A percentile compares a stretch with the other conserved stretches of the same genome.
These are phyloP conservation scores for Luvunga scandens DNA, from an alignment of 345 rosid genomes.

Conservation along the genomic window DNA sequence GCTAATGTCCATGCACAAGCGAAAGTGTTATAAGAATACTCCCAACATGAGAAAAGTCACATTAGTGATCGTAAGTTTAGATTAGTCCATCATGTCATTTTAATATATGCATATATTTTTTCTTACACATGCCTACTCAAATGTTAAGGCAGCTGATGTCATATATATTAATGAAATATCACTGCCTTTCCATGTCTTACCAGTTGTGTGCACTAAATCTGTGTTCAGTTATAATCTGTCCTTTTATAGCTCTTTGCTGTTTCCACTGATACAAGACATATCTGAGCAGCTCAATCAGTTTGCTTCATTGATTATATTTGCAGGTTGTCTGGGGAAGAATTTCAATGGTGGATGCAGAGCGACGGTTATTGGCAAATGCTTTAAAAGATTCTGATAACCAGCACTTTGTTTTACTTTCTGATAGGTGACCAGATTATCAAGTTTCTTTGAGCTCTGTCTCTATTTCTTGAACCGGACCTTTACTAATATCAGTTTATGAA, in stretches of 20 bases:
- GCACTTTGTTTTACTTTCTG: conserved; percentile 96
- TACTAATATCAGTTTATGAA: conserved; percentile 5
- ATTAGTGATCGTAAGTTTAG: background rate
- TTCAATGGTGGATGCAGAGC: conserved; percentile 98
- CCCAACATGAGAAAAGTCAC: background rate
- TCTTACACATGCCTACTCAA: background rate
- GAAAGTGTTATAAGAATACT: background rate
- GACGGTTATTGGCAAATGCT: conserved; percentile 81
- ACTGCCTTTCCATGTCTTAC: background rate
- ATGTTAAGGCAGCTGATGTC: background rate
- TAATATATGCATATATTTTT: background rate
- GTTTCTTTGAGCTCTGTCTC: background rate
- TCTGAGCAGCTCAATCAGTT: background rate
- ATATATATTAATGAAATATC: conserved; percentile 1
- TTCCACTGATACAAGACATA: background rate
- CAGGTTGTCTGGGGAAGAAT: conserved; percentile 98
- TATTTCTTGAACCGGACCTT: conserved; percentile 6
- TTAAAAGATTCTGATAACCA: conserved; percentile 87
- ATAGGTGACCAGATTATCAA: conserved; percentile 49
- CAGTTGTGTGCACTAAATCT: background rate
- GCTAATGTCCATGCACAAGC: background rate
- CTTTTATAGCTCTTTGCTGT: background rate
- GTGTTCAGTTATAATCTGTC: background rate
- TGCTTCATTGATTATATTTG: conserved; percentile 19
- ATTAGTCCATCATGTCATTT: background rate